Percentiles rank a stretch among this genome's conserved stretches.
Evolutionary conservation across 495 filamentous ascomycete species (phyloP).

Genomic region (Corynascus novoguineensis): DNA sequence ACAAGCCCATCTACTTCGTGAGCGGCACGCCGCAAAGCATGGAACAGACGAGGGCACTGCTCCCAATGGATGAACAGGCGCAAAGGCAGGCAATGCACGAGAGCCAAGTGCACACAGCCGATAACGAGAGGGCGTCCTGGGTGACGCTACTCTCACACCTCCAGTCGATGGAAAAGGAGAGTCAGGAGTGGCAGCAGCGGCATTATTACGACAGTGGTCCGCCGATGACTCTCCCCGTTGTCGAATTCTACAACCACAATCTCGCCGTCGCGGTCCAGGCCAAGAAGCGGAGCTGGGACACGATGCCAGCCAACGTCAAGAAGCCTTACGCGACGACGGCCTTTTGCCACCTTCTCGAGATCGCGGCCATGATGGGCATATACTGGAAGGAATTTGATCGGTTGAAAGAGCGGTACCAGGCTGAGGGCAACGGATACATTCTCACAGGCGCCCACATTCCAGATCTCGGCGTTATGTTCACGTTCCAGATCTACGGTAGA

Average conservation of each 20-base stretch:
- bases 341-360: constrained; percentile 47
- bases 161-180: constrained; percentile 42
- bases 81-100: constrained; percentile 13
- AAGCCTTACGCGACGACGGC: constrained; percentile 47
- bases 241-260: constrained; percentile 25
- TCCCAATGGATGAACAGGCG: constrained; percentile 19
- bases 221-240: background rate
- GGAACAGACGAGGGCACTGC: constrained; percentile 27
- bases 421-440: constrained; percentile 48
- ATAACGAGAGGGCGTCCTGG: constrained; percentile 47
- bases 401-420: constrained; percentile 40
- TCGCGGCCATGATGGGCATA: constrained; percentile 46
- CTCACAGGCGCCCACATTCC: constrained; percentile 37
- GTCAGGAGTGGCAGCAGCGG: constrained; percentile 34
- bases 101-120: constrained; percentile 34
- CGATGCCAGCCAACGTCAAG: constrained; percentile 40
- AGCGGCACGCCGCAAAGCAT: constrained; percentile 36
- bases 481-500: constrained; percentile 39
- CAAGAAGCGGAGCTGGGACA: constrained; percentile 48
- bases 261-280: constrained; percentile 43
- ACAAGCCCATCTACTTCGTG: constrained; percentile 35
- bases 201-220: constrained; percentile 22
- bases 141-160: constrained; percentile 39
- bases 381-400: constrained; percentile 48
- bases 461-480: constrained; percentile 46